Conservation (phyloP, 148 eudicot species). For the Fallopia convolvulus region DNA sequence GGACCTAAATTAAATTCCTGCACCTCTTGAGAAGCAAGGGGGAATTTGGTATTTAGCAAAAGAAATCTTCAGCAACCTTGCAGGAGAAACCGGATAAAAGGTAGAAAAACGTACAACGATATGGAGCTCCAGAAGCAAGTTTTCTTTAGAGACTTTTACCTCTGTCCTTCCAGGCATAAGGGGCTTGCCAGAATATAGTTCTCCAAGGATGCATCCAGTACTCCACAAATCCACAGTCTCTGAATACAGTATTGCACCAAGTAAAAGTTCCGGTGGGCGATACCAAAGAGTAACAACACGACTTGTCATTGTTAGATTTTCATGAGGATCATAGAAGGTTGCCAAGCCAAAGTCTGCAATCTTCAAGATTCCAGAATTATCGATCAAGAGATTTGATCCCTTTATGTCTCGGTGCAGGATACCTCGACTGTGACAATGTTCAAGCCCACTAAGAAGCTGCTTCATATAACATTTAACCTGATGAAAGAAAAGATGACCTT, state of each 20-base stretch:
- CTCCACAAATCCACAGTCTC: slow-evolving; percentile 88
- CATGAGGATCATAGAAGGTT: slow-evolving; percentile 37
- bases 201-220: slow-evolving; percentile 91
- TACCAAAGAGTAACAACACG: slow-evolving; percentile 96
- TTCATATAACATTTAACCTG: slow-evolving; percentile 91
- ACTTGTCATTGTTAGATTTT: slow-evolving; percentile 53
- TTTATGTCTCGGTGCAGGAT: slow-evolving; percentile 90
- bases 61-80: neutral
- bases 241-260: slow-evolving; percentile 70
- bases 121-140: neutral
- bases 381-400: slow-evolving; percentile 82
- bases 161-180: slow-evolving; percentile 96
- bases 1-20: neutral
- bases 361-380: slow-evolving; percentile 68
- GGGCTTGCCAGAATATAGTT: slow-evolving; percentile 72
- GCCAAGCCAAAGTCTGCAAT: slow-evolving; percentile 94
- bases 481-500: slow-evolving; percentile 3
- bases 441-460: slow-evolving; percentile 82
- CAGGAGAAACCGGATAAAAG: neutral
- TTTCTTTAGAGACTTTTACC: slow-evolving; percentile 27
- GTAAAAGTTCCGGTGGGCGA: slow-evolving; percentile 92
- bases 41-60: neutral
- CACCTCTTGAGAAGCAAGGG: neutral
- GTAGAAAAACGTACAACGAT: neutral
- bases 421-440: slow-evolving; percentile 73